Conservation (phyloP, 192 early-diverging fungal species). For the Coemansia sp. region DNA sequence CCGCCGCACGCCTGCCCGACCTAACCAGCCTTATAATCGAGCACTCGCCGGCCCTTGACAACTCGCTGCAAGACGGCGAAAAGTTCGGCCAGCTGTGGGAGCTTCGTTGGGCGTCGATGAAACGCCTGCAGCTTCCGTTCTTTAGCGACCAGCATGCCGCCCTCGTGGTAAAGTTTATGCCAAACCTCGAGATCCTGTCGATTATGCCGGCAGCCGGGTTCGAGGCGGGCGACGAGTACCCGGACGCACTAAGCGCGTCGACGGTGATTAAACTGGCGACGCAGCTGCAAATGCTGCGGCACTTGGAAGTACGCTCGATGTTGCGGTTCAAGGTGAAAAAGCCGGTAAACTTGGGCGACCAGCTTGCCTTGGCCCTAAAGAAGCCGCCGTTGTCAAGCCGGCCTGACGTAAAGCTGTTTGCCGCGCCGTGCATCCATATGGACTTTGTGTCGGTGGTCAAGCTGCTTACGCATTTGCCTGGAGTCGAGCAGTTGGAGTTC, state of each 20-base stretch:
- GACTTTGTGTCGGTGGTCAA: constrained; percentile 40
- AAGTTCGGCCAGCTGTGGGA: constrained; percentile 55
- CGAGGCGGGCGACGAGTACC: constrained; percentile 52
- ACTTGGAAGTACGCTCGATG: constrained; percentile 48
- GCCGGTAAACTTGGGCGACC: constrained; percentile 42
- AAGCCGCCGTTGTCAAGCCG: constrained; percentile 26
- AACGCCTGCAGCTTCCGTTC: constrained; percentile 50
- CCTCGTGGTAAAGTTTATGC: constrained; percentile 51
- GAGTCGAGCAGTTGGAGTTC: constrained; percentile 52
- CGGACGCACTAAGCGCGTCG: constrained; percentile 24
- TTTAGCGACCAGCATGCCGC: constrained; percentile 50
- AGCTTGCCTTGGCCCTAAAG: constrained; percentile 27
- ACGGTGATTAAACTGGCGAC: constrained; percentile 41
- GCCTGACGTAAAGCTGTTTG: constrained; percentile 45
- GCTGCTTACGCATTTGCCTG: constrained; percentile 38
- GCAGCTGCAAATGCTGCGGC: constrained; percentile 39
- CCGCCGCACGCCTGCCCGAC: constrained; percentile 36
- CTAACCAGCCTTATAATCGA: constrained; percentile 50
- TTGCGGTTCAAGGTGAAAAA: constrained; percentile 37
- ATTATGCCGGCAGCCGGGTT: constrained; percentile 41
- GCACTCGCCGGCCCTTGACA: constrained; percentile 52
- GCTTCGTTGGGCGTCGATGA: constrained; percentile 34
- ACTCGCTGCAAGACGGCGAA: constrained; percentile 49
- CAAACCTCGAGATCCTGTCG: constrained; percentile 48
- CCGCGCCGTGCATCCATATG: constrained; percentile 41